Conservation (phyloP, 2,329 filamentous ascomycete genomes). For the Claviceps pazoutovae region DNA sequence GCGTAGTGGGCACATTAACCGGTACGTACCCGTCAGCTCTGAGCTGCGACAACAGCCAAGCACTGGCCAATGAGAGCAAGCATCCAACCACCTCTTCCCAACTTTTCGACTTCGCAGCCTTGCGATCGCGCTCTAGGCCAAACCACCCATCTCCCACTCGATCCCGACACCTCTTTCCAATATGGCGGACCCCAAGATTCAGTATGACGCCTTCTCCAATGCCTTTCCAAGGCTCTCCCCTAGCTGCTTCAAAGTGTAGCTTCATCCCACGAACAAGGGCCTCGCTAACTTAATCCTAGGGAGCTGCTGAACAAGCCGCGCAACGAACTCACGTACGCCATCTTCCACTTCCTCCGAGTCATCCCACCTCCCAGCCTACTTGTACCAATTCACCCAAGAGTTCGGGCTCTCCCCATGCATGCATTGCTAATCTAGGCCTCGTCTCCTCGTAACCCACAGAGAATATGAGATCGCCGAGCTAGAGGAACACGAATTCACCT, state of each 20-base stretch:
- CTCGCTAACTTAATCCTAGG: conserved; percentile 33
- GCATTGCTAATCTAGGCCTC: too few species aligned
- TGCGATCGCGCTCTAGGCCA: conserved; percentile 12
- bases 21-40: too few species aligned
- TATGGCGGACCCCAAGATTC: conserved; percentile 59
- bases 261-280: not conserved
- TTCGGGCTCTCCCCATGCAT: too few species aligned
- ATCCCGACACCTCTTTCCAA: conserved; percentile 8
- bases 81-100: conserved; percentile 16
- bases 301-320: conserved; percentile 82
- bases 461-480: conserved; percentile 81
- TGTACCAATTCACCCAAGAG: too few species aligned
- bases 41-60: not conserved
- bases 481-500: conserved; percentile 41
- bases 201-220: conserved; percentile 34
- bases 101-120: conserved; percentile 22
- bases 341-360: conserved; percentile 2
- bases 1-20: too few species aligned
- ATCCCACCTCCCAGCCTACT: not conserved
- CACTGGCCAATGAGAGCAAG: conserved; percentile 15
- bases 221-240: too few species aligned
- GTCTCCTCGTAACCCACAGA: conserved; percentile 26
- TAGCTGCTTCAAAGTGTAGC: too few species aligned
- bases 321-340: conserved; percentile 72
- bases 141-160: conserved; percentile 8